These are phyloP conservation scores for Sporothrix euskadiensis DNA, from an alignment of 2,329 filamentous ascomycete species.

Conservation along the genomic window DNA sequence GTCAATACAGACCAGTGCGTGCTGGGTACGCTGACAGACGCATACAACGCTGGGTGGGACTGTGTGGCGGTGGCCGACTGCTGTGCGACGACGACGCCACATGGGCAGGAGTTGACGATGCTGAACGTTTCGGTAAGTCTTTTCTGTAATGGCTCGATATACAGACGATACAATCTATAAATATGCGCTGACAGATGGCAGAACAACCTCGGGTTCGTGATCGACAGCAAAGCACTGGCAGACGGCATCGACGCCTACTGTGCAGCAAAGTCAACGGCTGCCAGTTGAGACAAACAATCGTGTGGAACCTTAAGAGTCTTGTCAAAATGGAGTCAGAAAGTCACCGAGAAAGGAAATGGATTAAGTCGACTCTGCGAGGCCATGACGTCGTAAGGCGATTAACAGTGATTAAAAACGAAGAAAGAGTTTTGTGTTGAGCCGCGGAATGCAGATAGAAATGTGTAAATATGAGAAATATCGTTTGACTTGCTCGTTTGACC, in stretches of 20 bases:
- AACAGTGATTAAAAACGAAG: background rate
- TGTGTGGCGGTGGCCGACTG: constrained; percentile 58
- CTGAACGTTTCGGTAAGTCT: constrained; percentile 42
- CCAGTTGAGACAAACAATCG: background rate
- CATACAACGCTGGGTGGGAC: constrained; percentile 57
- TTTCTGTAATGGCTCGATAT: background rate
- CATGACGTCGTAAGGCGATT: background rate
- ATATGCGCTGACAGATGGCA: constrained; percentile 13
- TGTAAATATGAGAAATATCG: background rate
- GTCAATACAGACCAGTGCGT: constrained; percentile 66
- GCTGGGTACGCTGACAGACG: constrained; percentile 56
- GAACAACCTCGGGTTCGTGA: constrained; percentile 34
- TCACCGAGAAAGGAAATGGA: background rate
- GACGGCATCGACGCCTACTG: constrained; percentile 22
- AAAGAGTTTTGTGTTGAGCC: background rate
- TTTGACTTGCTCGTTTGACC: background rate
- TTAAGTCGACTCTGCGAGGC: background rate
- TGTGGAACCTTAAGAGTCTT: background rate
- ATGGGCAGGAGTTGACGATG: constrained; percentile 42
- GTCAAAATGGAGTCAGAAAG: background rate
- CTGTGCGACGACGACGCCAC: constrained; percentile 51
- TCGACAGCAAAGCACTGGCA: constrained; percentile 31
- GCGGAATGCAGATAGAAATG: background rate
- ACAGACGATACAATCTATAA: background rate
- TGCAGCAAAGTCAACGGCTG: background rate